phyloP scores from a whole-genome alignment of 2,329 filamentous ascomycete species.

The Fusarium multiceps region DNA sequence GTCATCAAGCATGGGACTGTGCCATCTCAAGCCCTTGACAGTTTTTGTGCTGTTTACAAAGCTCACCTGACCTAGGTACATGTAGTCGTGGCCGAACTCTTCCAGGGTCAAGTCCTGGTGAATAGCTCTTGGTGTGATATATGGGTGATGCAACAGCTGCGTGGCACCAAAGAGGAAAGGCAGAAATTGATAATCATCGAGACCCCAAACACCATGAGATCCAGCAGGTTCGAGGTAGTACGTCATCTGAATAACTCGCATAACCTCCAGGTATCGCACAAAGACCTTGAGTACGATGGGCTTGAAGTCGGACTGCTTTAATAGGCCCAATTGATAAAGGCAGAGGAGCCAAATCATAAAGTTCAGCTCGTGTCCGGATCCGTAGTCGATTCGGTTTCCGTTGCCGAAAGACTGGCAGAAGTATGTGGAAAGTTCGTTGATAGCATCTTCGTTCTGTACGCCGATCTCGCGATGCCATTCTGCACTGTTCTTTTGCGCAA shows the following conservation, averaged over 20 bases:
- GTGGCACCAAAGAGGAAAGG: constrained; percentile 95
- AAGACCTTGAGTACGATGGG: constrained; percentile 83
- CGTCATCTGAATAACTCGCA: constrained; percentile 87
- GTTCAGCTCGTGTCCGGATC: constrained; percentile 96
- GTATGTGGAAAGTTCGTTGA: constrained; percentile 81
- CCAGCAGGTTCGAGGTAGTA: constrained; percentile 98
- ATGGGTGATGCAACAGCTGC: constrained; percentile 87
- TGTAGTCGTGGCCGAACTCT: constrained; percentile 82
- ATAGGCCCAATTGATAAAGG: constrained; percentile 79
- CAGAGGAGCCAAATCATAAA: constrained; percentile 98
- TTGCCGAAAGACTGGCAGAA: constrained; percentile 88
- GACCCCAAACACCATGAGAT: constrained; percentile 96
- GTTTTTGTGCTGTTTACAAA: constrained; percentile 98
- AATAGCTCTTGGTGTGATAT: constrained; percentile 81
- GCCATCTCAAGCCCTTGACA: constrained; percentile 93
- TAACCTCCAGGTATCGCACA: constrained; percentile 81
- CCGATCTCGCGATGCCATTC: constrained; percentile 74
- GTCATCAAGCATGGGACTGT: constrained; percentile 97
- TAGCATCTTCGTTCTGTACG: constrained; percentile 62
- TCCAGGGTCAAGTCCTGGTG: constrained; percentile 90
- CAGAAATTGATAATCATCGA: constrained; percentile 97
- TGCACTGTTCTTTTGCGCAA: constrained; percentile 65
- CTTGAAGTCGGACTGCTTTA: constrained; percentile 75
- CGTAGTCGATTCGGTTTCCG: constrained; percentile 89
- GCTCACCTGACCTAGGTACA: constrained; percentile 91